Evolutionary conservation across 805 yeast genomes (phyloP), one percentile per base, ranked within the genome.

Genomic region (Saccharomycopsis vini): DNA sequence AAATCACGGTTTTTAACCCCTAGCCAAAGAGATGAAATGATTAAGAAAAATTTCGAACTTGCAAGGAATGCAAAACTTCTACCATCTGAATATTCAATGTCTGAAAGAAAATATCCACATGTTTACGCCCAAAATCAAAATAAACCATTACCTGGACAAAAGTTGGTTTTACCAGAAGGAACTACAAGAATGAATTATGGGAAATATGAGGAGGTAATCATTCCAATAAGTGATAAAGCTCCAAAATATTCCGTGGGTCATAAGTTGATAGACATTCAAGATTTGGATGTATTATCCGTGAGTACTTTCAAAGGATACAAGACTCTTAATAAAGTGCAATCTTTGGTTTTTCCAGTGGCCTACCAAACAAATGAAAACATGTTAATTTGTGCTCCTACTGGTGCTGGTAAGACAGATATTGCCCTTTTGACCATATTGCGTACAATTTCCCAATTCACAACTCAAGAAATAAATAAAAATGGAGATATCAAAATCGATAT

Each of bases 331-430:
- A 74, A 83, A 52, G 83, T 92, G 73, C 98, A 90, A 62, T 81
- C 95, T 15, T 67, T 92, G 49, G 94, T 90, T 1, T 92, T 71
- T 53, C 95, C 95, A 0, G 86, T 89, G 12, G 97, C 95, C 0
- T 92, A 90, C 59, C 78, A 82, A 44, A 82, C 97, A 4, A 88
- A 85, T 60, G 97, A 90, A 55, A 90, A 90, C 56, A 85, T 92
- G 95, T 66, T 89, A 40, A 87, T 89, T 3, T 89, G 97, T 75
- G 96, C 97, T 0, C 97, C 97, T 1, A 89, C 97, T 0, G 97
- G 97, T 71, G 95, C 97, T 4, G 97, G 97, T 73, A 89, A 89
- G 58, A 89, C 97, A 0, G 96, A 89, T 61, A 90, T 89, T 22
- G 97, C 97, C 0, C 62, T 89, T 46, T 64, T 89, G 31, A 69